phyloP scores from a whole-genome alignment of 768 basidiomycete genomes.

The Phaeotremella skinneri region DNA sequence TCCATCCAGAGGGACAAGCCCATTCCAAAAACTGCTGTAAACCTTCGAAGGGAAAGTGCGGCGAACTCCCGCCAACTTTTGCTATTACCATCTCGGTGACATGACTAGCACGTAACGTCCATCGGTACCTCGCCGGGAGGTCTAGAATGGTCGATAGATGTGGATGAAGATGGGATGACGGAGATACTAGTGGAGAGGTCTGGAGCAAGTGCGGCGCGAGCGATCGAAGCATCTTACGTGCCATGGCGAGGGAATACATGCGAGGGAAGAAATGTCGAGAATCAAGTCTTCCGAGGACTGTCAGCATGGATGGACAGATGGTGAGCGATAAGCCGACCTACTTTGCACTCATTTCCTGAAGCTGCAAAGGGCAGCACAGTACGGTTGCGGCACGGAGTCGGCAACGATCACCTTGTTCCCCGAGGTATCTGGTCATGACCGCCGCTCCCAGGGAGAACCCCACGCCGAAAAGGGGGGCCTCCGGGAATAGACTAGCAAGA shows the following conservation, averaged over 20 bases:
- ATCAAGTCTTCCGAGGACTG: conserved; percentile 14
- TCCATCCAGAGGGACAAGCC: conserved; percentile 30
- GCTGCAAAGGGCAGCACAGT: conserved; percentile 25
- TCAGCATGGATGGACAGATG: not conserved
- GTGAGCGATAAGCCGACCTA: conserved; percentile 4
- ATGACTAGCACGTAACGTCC: conserved; percentile 21
- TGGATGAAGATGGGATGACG: conserved; percentile 17
- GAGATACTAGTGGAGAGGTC: conserved; percentile 11
- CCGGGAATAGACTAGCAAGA: conserved; percentile 68
- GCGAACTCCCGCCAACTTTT: conserved; percentile 27
- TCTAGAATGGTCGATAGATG: conserved; percentile 19
- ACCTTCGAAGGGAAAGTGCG: conserved; percentile 22
- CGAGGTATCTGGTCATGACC: conserved; percentile 79
- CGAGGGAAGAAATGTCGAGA: conserved; percentile 16
- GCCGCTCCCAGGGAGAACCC: conserved; percentile 90
- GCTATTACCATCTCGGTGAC: conserved; percentile 24
- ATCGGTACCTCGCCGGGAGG: conserved; percentile 12
- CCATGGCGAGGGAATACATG: conserved; percentile 25
- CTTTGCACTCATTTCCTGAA: conserved; percentile 19
- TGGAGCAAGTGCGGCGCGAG: conserved; percentile 17
- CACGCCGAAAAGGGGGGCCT: conserved; percentile 74
- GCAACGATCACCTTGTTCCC: conserved; percentile 59
- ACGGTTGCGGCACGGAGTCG: conserved; percentile 17
- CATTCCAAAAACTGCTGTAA: conserved; percentile 27
- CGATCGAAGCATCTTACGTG: conserved; percentile 22